phyloP scores from a whole-genome alignment of 2,329 filamentous ascomycete species.

The Helotiales sp. region DNA sequence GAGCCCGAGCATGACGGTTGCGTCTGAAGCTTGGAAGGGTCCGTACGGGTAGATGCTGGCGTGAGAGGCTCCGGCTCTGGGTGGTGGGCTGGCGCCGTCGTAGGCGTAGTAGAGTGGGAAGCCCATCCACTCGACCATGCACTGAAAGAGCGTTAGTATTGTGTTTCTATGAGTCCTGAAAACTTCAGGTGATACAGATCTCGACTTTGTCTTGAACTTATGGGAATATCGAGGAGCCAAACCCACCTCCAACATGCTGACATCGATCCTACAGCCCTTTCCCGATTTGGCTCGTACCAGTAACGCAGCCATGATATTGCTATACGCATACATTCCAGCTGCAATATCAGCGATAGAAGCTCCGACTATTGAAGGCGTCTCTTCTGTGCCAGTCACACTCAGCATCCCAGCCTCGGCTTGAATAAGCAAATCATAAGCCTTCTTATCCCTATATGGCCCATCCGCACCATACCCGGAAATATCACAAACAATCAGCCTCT shows the following conservation, averaged over 20 bases:
- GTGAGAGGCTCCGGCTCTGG: slow-evolving; percentile 7
- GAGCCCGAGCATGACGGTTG: slow-evolving; percentile 12
- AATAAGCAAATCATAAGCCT: slow-evolving; percentile 19
- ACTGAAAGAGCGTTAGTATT: neutral
- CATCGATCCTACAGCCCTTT: slow-evolving; percentile 16
- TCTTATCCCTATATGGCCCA: slow-evolving; percentile 13
- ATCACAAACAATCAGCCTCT: slow-evolving; percentile 14
- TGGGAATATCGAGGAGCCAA: neutral
- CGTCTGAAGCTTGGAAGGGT: slow-evolving; percentile 2
- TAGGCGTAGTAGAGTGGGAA: slow-evolving; percentile 15
- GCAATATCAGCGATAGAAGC: slow-evolving; percentile 18
- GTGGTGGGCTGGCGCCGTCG: neutral
- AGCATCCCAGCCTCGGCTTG: slow-evolving; percentile 16
- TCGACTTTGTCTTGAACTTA: neutral
- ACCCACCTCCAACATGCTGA: slow-evolving; percentile 17
- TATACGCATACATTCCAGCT: slow-evolving; percentile 17
- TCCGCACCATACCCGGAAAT: slow-evolving; percentile 8
- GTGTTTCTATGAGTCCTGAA: neutral
- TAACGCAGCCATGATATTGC: slow-evolving; percentile 18
- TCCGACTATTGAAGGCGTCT: slow-evolving; percentile 8
- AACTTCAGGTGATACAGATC: neutral
- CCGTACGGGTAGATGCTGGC: slow-evolving; percentile 18
- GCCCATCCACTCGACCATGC: slow-evolving; percentile 21
- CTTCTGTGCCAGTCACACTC: slow-evolving; percentile 9
- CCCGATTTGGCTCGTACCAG: slow-evolving; percentile 13